phyloP scores from a whole-genome alignment of 2,329 filamentous ascomycete genomes.

The Epichloe bromicola region DNA sequence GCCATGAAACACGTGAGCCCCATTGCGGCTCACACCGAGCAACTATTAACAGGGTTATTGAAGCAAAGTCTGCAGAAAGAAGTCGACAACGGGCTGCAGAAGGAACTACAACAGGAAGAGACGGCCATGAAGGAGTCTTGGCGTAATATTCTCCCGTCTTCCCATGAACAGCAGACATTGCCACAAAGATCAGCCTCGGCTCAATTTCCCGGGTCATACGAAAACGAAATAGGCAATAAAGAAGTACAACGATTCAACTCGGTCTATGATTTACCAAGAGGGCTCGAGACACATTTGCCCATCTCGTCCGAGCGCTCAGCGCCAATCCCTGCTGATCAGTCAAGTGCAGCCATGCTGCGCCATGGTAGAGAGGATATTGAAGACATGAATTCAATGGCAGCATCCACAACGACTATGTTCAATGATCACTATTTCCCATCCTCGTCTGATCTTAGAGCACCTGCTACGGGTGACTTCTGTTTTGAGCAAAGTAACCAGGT shows the following conservation, averaged over 20 bases:
- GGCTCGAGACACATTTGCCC: background rate
- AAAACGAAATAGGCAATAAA: background rate
- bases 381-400: background rate
- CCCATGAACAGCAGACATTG: background rate
- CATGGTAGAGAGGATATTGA: background rate
- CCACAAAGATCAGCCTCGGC: background rate
- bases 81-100: conserved; percentile 3
- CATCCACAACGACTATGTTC: background rate
- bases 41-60: conserved; percentile 1
- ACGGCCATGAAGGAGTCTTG: background rate
- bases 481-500: conserved; percentile 1
- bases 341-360: background rate
- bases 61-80: conserved; percentile 2
- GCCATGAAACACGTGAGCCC: conserved; percentile 5
- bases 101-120: background rate
- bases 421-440: background rate
- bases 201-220: background rate
- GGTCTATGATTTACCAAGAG: background rate
- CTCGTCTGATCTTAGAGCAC: background rate
- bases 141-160: background rate
- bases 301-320: background rate
- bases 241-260: background rate
- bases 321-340: background rate
- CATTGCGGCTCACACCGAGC: conserved; percentile 2
- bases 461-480: background rate